Evolutionary conservation across 352 stramenopile species (phyloP), one percentile per base, ranked within the genome.

Genomic region (Globisporangium spiculum): DNA sequence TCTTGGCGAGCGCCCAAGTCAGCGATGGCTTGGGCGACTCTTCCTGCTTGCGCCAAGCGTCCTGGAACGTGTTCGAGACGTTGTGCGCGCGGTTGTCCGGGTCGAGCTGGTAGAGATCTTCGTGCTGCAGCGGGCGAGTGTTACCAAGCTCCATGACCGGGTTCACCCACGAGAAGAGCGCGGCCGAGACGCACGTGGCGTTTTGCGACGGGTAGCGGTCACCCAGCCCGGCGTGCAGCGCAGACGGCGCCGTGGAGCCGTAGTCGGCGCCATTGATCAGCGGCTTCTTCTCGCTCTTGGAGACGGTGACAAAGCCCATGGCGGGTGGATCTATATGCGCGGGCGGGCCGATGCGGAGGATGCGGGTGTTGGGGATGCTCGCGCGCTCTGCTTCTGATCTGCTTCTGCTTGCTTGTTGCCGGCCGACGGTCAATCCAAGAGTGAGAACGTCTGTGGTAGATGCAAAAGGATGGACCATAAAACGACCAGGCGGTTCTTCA

Each of bases 111-210:
- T 88, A 94, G 60, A 98, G 76, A 66, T 98, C 92, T 41, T 89
- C 80, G 63, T 76, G 74, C 69, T 97, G 77, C 1, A 98, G 74
- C 53, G 89, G 84, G 1, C 87, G 81, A 62, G 86, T 74, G 71
- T 89, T 93, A 55, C 90, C 90, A 30, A 96, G 74, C 65, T 89
- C 75, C 84, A 97, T 93, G 57, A 97, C 66, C 62, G 88, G 88
- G 46, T 84, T 94, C 63, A 97, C 72, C 91, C 91, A 97, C 71
- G 83, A 83, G 76, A 97, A 97, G 66, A 94, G 84, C 38, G 93
- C 68, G n/a, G 78, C 69, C 26, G 80, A 83, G 36, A 80, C 72
- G 60, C 84, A 94, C 24, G 70, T 66, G 1, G 73, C 65, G 60
- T 83, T 53, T 70, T 93, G 80, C 64, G 81, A 81, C 66, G 83